Evolutionary conservation across 2,329 filamentous ascomycete genomes (phyloP).

Genomic region (Beauveria sp.): DNA sequence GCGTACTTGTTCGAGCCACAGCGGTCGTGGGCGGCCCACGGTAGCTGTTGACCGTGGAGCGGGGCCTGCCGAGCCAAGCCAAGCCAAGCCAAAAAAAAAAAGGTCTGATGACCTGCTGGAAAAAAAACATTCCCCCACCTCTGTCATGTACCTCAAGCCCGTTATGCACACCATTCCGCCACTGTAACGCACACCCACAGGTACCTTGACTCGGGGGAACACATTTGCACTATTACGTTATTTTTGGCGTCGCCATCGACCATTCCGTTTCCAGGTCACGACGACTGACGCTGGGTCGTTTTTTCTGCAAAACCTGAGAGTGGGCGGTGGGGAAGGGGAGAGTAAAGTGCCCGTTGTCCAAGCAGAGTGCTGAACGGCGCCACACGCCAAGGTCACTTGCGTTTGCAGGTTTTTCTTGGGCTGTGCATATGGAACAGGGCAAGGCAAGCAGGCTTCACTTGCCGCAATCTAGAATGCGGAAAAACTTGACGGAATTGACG

Average conservation of each 20-base stretch:
- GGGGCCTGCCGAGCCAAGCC: neutral
- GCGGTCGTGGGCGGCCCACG: neutral
- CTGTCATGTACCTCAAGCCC: neutral
- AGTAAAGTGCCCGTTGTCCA: neutral
- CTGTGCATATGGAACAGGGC: neutral
- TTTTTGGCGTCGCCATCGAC: no score
- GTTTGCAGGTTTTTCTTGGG: no score
- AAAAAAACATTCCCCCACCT: neutral
- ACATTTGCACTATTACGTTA: no score
- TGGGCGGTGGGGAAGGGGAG: neutral
- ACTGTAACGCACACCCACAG: neutral
- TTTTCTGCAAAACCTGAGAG: no score
- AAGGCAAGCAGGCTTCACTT: no score
- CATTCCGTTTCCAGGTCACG: no score
- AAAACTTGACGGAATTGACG: no score
- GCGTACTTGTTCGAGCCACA: neutral
- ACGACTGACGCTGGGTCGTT: no score
- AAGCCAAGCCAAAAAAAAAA: neutral
- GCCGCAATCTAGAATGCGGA: no score
- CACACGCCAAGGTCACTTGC: neutral
- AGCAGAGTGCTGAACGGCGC: neutral
- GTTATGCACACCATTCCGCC: neutral
- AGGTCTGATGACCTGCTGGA: neutral
- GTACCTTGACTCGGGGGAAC: neutral
- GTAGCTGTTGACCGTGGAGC: conserved; percentile 5